Evolutionary conservation across 805 yeast genomes (phyloP), one percentile per base, ranked within the genome.

Genomic region (Wickerhamomyces bovis): DNA sequence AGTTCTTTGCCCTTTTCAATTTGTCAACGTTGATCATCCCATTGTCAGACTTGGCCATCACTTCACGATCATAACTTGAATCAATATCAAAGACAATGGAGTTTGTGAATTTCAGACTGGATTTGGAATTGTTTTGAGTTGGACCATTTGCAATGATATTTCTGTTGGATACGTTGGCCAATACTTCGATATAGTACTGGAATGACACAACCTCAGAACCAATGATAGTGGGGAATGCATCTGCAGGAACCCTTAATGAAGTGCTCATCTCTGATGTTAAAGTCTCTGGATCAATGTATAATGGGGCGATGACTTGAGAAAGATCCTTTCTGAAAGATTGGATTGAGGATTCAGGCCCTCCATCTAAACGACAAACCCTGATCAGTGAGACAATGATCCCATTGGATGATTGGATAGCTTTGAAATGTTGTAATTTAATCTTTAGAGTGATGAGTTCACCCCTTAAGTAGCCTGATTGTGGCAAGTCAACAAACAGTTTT

Each of bases 381-480:
- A 87, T 86, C 43, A 89, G 68, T 0, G 97, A 89, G 12, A 85
- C 76, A 6, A 89, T 85, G 3, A 89, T 72, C 0, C 96, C 96
- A 39, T 78, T 78, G 13, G 83, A 65, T 53, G 82, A 83, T 55
- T 81, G 80, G 26, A 87, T 73, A 48, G 79, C 77, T 62, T 85
- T 83, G 53, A 84, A 76, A 62, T 89, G 96, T 41, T 77, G 71
- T 38, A 89, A 70, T 23, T 71, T 65, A 26, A 90, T 67, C 55
- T 79, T 81, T 12, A 90, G 75, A 1, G 95, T 94, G 0, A 90
- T 77, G 2, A 74, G 60, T 58, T 89, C 97, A 21, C 96, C 96
- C 28, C 89, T 72, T 1, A 86, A 66, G 57, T 75, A 89, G 0
- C 97, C 97, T 36, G 83, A 69, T 38, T 76, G 75, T 1, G 88